Conservation (phyloP, 441 rosid species). For the Kokia cookei region DNA sequence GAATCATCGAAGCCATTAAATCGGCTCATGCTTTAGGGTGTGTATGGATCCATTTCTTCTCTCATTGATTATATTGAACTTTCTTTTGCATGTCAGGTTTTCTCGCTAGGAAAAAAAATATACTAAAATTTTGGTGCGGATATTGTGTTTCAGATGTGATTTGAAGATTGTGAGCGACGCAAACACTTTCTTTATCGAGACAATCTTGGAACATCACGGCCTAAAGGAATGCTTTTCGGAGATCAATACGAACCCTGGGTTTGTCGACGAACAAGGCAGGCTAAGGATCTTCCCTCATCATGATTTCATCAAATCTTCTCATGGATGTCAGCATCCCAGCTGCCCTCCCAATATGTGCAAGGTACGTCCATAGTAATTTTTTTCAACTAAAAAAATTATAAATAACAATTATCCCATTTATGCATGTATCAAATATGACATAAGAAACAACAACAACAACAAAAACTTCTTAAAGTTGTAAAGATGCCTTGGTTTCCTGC, state of each 20-base stretch:
- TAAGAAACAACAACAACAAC: too few relatives aligned
- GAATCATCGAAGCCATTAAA: slow-evolving; percentile 23
- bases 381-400: slow-evolving; percentile 28
- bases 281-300: slow-evolving; percentile 33
- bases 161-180: slow-evolving; percentile 87
- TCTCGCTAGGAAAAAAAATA: not conserved
- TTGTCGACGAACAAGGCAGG: slow-evolving; percentile 56
- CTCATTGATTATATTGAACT: not conserved
- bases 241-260: slow-evolving; percentile 59
- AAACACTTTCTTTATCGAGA: slow-evolving; percentile 68
- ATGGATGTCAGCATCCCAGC: slow-evolving; percentile 40
- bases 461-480: too few relatives aligned
- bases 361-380: slow-evolving; percentile 10
- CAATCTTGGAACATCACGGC: slow-evolving; percentile 43
- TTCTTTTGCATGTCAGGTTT: not conserved
- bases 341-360: slow-evolving; percentile 68
- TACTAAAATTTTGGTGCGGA: not conserved
- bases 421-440: too few relatives aligned
- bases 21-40: slow-evolving; percentile 49
- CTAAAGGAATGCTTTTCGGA: slow-evolving; percentile 49
- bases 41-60: not conserved
- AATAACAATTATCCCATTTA: too few relatives aligned
- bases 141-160: slow-evolving; percentile 42
- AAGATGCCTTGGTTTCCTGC: too few relatives aligned
- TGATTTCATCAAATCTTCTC: slow-evolving; percentile 42